Conservation (phyloP, 768 basidiomycete genomes). For the Panaeolus cyanescens region DNA sequence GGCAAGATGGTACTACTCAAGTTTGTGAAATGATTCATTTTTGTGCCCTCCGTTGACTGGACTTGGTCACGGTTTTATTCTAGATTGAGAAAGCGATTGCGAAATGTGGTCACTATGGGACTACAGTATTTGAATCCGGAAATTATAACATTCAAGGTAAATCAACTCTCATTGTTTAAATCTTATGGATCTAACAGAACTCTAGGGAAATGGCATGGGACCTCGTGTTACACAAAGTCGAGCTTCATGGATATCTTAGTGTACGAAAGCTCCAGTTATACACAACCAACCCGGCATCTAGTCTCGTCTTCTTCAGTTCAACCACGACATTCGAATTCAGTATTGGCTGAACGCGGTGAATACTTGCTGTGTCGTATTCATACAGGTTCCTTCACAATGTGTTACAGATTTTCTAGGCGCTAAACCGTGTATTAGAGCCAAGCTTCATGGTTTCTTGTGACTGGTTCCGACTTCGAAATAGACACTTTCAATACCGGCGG, state of each 20-base stretch:
- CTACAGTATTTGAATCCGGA: constrained; percentile 44
- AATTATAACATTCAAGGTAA: constrained; percentile 52
- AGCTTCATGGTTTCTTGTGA: constrained; percentile 66
- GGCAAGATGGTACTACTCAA: constrained; percentile 42
- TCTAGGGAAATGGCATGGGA: constrained; percentile 58
- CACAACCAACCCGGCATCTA: too few relatives aligned
- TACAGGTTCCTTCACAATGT: constrained; percentile 51
- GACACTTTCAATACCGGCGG: constrained; percentile 58
- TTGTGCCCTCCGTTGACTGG: not conserved
- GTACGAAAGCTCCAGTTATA: constrained; percentile 30
- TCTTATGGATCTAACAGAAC: not conserved
- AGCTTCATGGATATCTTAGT: constrained; percentile 46
- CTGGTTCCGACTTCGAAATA: constrained; percentile 54
- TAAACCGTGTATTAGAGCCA: constrained; percentile 41
- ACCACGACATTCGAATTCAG: constrained; percentile 51
- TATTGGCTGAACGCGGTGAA: constrained; percentile 57
- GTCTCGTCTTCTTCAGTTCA: constrained; percentile 50
- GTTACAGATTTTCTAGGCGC: not conserved
- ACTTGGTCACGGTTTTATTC: not conserved
- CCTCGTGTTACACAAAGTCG: constrained; percentile 40
- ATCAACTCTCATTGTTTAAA: not conserved
- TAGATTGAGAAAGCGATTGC: constrained; percentile 52
- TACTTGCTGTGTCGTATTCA: constrained; percentile 63
- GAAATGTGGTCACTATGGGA: constrained; percentile 48
- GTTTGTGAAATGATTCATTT: constrained; percentile 17